Evolutionary conservation across 129 eudicot genomes (phyloP).

Genomic region (Gnaphalium uliginosum): DNA sequence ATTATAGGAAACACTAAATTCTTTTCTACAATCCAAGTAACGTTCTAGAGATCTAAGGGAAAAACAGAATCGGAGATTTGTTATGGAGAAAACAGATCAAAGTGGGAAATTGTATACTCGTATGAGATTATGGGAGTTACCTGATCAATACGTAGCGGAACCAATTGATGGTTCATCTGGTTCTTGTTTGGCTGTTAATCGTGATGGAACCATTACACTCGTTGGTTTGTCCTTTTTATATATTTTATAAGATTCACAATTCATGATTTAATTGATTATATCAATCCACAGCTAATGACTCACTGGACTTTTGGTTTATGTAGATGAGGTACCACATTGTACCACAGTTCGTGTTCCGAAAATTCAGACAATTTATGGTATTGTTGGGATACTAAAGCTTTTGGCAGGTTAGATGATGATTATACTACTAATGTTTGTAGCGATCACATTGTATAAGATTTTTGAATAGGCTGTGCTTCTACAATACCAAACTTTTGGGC

Average conservation of each 20-base stretch:
- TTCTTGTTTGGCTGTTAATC: conserved; percentile 58
- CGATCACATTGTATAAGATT: no score
- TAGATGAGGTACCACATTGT: conserved; percentile 68
- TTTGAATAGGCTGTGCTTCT: no score
- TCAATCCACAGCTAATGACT: conserved; percentile 16
- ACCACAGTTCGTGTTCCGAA: conserved; percentile 58
- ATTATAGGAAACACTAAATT: not conserved
- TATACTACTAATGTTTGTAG: not conserved
- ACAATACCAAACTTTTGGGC: no score
- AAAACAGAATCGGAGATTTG: not conserved
- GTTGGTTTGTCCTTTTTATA: conserved; percentile 37
- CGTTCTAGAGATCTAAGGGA: not conserved
- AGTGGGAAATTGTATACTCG: conserved; percentile 56
- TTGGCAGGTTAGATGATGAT: conserved; percentile 57
- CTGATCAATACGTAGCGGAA: conserved; percentile 70
- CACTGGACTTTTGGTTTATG: conserved; percentile 20
- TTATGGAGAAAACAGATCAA: conserved; percentile 63
- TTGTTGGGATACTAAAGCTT: conserved; percentile 73
- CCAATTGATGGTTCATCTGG: conserved; percentile 68
- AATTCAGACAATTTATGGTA: conserved; percentile 67
- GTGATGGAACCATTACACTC: conserved; percentile 65
- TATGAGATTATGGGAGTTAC: conserved; percentile 89
- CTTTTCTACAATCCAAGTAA: no score
- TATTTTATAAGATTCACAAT: not conserved
- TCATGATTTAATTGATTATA: not conserved